Evolutionary conservation across 1,284 basidiomycete species (phyloP), one percentile per base, ranked within the genome.

Genomic region (Ganoderma boninense): DNA sequence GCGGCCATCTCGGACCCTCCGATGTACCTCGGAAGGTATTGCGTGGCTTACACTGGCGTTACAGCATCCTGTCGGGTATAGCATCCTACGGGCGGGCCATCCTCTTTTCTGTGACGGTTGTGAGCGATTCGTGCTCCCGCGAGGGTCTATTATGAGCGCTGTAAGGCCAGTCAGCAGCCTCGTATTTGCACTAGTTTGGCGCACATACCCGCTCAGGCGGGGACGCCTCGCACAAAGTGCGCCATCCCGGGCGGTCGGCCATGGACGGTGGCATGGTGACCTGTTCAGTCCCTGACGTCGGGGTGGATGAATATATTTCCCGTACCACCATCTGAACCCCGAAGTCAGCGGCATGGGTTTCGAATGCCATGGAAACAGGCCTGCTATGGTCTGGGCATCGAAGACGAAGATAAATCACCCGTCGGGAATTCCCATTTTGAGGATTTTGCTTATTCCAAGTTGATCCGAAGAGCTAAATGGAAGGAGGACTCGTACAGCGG

Each of bases 231-330:
- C 69, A 49, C 56, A 59, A 66, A 56, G 60, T 68, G 65, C 73
- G n/a, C 67, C 61, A 35, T 32, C 26, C 42, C 67, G 67, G 60
- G 59, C 43, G 42, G 69, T 63, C 57, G 56, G 71, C 66, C 73
- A 69, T 68, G 69, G 66, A 68, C 64, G 69, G 73, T 74, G 69
- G 71, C 73, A 72, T 74, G 71, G 73, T 49, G 71, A 74, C 71
- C 68, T 62, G 64, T 42, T 63, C 68, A 68, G 59, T 38, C 60
- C 43, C 46, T 70, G 72, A 73, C 70, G 62, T 73, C n/a, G 72
- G 72, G 69, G 72, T 61, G 72, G 71, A 65, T 42, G 16, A 38
- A 64, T 56, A 62, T 68, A 66, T 61, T 35, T 54, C n/a, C 44
- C 56, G 32, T 59, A 38, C 13, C 29, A 54, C 54, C 60, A 60